Percentiles rank a stretch among this genome's conserved stretches.
phyloP scores from a whole-genome alignment of 345 rosid species.

The Rhizophora apiculata region DNA sequence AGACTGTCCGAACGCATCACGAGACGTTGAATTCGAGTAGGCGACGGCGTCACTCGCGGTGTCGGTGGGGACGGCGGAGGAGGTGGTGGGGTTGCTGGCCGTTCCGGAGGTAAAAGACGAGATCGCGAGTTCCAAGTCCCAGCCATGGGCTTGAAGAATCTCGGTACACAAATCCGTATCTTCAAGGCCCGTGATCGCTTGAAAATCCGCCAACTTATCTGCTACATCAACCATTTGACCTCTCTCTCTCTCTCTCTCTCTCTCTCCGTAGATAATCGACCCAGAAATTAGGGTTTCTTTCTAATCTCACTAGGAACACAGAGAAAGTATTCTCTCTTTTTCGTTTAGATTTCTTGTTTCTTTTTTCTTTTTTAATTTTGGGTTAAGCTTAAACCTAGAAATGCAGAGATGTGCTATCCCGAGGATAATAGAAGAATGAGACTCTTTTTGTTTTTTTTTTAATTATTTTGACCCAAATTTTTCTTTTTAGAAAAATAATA shows the following conservation, averaged over 20 bases:
- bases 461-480: too few species aligned
- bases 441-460: too few species aligned
- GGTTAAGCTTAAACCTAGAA: too few species aligned
- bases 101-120: slow-evolving; percentile 61
- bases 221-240: slow-evolving; percentile 70
- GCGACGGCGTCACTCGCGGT: slow-evolving; percentile 7
- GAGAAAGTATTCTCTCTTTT: not conserved
- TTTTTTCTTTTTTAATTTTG: not conserved
- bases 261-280: too few species aligned
- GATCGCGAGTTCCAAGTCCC: slow-evolving; percentile 99
- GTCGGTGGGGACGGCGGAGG: slow-evolving; percentile 10
- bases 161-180: slow-evolving; percentile 90
- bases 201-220: slow-evolving; percentile 86
- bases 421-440: too few species aligned
- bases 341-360: not conserved
- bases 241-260: not conserved
- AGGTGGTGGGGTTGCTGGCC: slow-evolving; percentile 28
- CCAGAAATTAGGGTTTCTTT: too few species aligned
- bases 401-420: too few species aligned
- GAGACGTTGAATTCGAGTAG: slow-evolving; percentile 24
- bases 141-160: slow-evolving; percentile 90
- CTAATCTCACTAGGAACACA: too few species aligned
- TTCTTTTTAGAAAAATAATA: too few species aligned
- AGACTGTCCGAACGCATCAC: slow-evolving; percentile 16
- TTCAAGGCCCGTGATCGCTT: slow-evolving; percentile 87